phyloP scores from a whole-genome alignment of 2,329 filamentous ascomycete species.

The Penicillium sp. region DNA sequence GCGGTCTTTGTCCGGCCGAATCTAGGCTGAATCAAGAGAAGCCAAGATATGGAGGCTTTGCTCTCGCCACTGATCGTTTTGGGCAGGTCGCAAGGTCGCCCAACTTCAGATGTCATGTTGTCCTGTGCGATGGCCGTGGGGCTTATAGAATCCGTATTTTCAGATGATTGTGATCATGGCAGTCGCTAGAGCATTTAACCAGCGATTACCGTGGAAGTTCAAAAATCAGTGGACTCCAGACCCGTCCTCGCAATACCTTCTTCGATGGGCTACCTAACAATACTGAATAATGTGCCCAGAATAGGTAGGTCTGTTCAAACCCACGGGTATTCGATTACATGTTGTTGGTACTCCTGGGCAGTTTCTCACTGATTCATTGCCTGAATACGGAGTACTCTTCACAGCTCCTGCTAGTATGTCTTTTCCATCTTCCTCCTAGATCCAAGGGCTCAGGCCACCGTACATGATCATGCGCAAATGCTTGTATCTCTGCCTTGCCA shows the following conservation, averaged over 20 bases:
- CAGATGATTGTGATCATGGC: not conserved
- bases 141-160: not conserved
- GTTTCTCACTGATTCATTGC: not conserved
- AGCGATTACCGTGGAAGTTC: not conserved
- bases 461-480: not conserved
- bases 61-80: constrained; percentile 5
- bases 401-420: not conserved
- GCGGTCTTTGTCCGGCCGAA: constrained; percentile 11
- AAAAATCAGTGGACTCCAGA: not conserved
- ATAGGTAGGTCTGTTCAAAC: too few species aligned
- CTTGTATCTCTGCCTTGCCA: not conserved
- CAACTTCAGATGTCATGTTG: not conserved
- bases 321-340: too few species aligned
- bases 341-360: not conserved
- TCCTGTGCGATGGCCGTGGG: not conserved
- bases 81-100: not conserved
- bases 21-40: constrained; percentile 5
- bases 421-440: not conserved
- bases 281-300: too few species aligned
- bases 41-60: not conserved
- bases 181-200: not conserved
- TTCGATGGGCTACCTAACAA: too few species aligned
- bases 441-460: not conserved
- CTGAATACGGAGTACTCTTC: not conserved
- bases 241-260: too few species aligned